Conservation (phyloP, 192 early-diverging fungal species). For the Coemansia furcata region DNA sequence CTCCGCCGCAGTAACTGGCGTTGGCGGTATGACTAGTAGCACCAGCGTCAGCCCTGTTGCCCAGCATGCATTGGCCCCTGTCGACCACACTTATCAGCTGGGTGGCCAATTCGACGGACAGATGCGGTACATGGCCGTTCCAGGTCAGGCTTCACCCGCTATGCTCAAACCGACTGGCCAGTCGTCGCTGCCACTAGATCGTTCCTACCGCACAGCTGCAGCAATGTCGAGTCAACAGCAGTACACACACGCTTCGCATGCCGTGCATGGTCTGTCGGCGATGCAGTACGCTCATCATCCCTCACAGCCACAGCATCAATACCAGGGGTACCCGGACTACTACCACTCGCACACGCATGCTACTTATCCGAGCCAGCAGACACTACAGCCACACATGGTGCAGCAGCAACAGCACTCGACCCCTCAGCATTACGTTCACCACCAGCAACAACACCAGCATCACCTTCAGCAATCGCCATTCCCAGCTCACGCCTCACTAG, state of each 20-base stretch:
- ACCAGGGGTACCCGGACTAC: constrained; percentile 25
- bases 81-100: constrained; percentile 27
- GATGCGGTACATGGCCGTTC: constrained; percentile 53
- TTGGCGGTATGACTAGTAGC: constrained; percentile 28
- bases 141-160: constrained; percentile 32
- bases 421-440: constrained; percentile 7
- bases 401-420: constrained; percentile 13
- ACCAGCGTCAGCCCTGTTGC: constrained; percentile 43
- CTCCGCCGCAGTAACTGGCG: constrained; percentile 18
- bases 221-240: constrained; percentile 16
- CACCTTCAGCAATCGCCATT: constrained; percentile 30
- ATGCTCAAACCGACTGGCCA: constrained; percentile 21
- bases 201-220: constrained; percentile 26
- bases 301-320: constrained; percentile 19
- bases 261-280: constrained; percentile 17
- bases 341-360: constrained; percentile 29
- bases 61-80: constrained; percentile 41
- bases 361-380: constrained; percentile 15
- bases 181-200: constrained; percentile 19
- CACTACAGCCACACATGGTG: constrained; percentile 20
- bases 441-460: constrained; percentile 12
- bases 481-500: constrained; percentile 20
- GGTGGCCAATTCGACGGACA: constrained; percentile 40
- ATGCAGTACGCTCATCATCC: constrained; percentile 26
- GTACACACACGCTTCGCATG: constrained; percentile 3